These are phyloP conservation scores for Gastrolobium villosum DNA, from an alignment of 306 rosid genomes.

Conservation along the genomic window DNA sequence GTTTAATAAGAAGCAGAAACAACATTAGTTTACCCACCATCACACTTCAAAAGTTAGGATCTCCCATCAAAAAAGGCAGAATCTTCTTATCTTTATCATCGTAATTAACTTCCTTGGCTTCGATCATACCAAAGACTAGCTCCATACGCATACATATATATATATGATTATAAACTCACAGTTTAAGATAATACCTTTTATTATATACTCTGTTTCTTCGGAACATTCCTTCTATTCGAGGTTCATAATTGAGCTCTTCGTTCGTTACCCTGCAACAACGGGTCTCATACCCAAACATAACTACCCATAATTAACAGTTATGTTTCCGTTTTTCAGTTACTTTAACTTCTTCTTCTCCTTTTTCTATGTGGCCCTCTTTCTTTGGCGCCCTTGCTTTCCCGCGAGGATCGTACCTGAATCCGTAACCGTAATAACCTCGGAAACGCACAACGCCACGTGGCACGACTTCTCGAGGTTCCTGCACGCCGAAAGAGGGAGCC, in stretches of 20 bases:
- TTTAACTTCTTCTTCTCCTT: slow-evolving; percentile 38
- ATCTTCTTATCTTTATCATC: slow-evolving; percentile 66
- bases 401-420: slow-evolving; percentile 63
- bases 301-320: slow-evolving; percentile 46
- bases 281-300: slow-evolving; percentile 47
- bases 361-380: slow-evolving; percentile 44
- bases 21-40: slow-evolving; percentile 70
- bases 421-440: slow-evolving; percentile 55
- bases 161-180: slow-evolving; percentile 35
- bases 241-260: background rate
- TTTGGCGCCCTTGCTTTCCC: slow-evolving; percentile 72
- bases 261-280: slow-evolving; percentile 16
- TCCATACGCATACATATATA: slow-evolving; percentile 31
- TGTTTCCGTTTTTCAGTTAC: slow-evolving; percentile 63
- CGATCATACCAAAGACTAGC: slow-evolving; percentile 49
- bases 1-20: slow-evolving; percentile 2
- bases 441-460: slow-evolving; percentile 70
- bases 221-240: slow-evolving; percentile 8
- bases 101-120: slow-evolving; percentile 46
- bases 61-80: slow-evolving; percentile 66
- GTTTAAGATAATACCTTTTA: slow-evolving; percentile 6
- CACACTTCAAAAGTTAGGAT: slow-evolving; percentile 61
- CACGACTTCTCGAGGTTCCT: slow-evolving; percentile 70
- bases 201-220: slow-evolving; percentile 13
- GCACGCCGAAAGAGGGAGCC: slow-evolving; percentile 77